A percentile compares a stretch with the other conserved stretches of the same genome.
These are phyloP conservation scores for Colletotrichum karsti DNA, from an alignment of 2,329 filamentous ascomycete species.

Conservation along the genomic window DNA sequence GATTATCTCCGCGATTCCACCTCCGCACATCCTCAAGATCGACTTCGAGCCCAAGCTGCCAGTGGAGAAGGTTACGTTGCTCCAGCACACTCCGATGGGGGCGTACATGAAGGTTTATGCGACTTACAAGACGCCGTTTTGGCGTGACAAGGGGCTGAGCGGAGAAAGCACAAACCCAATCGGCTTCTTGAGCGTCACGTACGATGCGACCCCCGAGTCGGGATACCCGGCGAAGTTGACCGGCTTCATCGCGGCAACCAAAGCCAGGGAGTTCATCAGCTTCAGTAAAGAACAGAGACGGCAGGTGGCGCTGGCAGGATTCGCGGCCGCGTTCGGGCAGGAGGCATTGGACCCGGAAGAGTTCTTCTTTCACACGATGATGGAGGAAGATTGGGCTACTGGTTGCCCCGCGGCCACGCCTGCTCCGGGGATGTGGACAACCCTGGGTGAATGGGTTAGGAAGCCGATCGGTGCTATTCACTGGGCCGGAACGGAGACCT, in stretches of 20 bases:
- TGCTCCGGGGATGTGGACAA: slow-evolving; percentile 27
- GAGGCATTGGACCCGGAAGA: slow-evolving; percentile 29
- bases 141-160: slow-evolving; percentile 22
- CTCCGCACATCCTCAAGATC: slow-evolving; percentile 22
- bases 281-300: slow-evolving; percentile 22
- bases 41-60: slow-evolving; percentile 26
- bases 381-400: slow-evolving; percentile 26
- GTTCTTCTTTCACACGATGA: slow-evolving; percentile 27
- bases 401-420: slow-evolving; percentile 26
- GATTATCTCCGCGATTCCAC: slow-evolving; percentile 25
- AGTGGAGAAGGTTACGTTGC: slow-evolving; percentile 12
- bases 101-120: slow-evolving; percentile 25
- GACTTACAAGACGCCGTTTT: slow-evolving; percentile 27
- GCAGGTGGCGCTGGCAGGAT: slow-evolving; percentile 26
- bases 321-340: slow-evolving; percentile 22
- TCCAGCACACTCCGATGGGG: slow-evolving; percentile 27
- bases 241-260: slow-evolving; percentile 25
- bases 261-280: slow-evolving; percentile 19
- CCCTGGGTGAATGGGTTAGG: slow-evolving; percentile 24
- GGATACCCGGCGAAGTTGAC: slow-evolving; percentile 15
- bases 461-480: slow-evolving; percentile 24
- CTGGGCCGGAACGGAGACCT: slow-evolving; percentile 27
- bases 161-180: slow-evolving; percentile 23
- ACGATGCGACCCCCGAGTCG: slow-evolving; percentile 14
- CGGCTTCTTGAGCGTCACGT: slow-evolving; percentile 14